phyloP scores from a whole-genome alignment of 225 moss, liverwort and hornwort species.

The Pleurozium schreberi region DNA sequence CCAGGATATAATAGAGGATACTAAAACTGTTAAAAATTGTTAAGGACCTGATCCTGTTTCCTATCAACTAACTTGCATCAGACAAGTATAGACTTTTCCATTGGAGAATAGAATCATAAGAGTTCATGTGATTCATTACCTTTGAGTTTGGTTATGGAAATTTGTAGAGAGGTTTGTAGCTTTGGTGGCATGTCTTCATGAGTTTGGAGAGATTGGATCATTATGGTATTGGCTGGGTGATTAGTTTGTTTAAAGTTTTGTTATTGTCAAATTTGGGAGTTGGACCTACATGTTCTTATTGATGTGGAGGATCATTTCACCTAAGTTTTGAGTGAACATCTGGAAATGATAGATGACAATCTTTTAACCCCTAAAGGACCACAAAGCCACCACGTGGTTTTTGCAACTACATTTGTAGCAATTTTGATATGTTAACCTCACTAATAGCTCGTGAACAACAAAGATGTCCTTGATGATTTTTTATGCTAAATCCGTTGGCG shows the following conservation, averaged over 20 bases:
- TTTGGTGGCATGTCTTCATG: neutral
- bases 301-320: neutral
- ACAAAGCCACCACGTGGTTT: too few species aligned
- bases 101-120: neutral
- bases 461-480: too few species aligned
- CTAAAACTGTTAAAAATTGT: too few species aligned
- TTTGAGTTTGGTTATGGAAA: neutral
- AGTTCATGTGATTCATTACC: neutral
- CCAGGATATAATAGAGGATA: too few species aligned
- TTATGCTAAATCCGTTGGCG: too few species aligned
- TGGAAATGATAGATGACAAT: neutral
- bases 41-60: too few species aligned
- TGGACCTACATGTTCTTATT: neutral
- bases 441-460: too few species aligned
- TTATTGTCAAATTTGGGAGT: neutral
- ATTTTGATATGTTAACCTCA: too few species aligned
- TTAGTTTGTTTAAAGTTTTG: neutral
- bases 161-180: neutral
- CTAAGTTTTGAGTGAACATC: neutral
- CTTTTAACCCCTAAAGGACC: too few species aligned
- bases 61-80: neutral
- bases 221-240: rapidly evolving
- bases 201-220: neutral
- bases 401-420: too few species aligned
- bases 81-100: neutral